Base-by-base conservation (phyloP, 2,329 filamentous ascomycete species). In the Fusarium virguliforme region DNA sequence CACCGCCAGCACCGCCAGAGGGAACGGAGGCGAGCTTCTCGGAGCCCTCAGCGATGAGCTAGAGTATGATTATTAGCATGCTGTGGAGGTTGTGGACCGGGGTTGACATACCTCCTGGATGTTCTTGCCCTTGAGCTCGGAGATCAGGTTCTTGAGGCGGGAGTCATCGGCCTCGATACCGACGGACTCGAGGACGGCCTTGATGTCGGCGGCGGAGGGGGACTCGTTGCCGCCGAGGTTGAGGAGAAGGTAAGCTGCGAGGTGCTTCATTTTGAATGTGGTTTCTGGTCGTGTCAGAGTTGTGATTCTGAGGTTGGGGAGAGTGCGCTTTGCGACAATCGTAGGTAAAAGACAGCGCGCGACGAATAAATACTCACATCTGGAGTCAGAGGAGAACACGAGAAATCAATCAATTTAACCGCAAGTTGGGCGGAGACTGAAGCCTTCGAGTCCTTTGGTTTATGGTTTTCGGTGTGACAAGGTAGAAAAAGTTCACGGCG, bases 341-440 rank as follows among this genome's bases (percentile, higher is more conserved):
- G 35, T 15, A 56, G 18, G 15, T 13, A 43, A 46, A 56, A 15
- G 32, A 38, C 54, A 30, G 35, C 50, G 62, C 43, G 34, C 26
- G 32, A 34, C 15, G n/a, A 34, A 59, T 66, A 58, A 38, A 60
- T 38, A 83, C 84, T 84, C 74, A 83, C 81, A 61, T 68, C 71
- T 73, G 61, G 71, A 70, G 70, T 70, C 76, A 74, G 75, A 73
- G 74, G 78, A 84, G 90, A 94, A 95, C 92, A 92, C 88, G 93
- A 95, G 92, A 92, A 88, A 87, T 94, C 95, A 98, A 98, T 98
- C 95, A 91, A 92, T 97, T 98, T 97, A 97, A 98, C 95, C 95
- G 94, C 93, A 84, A 85, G 84, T 91, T 93, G 91, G 89, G 92
- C 95, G 95, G 95, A 97, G 95, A 98, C 95, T 98, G 95, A 97